Percentiles rank a stretch among this genome's conserved stretches.
Evolutionary conservation across 257 asterid genomes (phyloP).

Genomic region (Echites panduratus): DNA sequence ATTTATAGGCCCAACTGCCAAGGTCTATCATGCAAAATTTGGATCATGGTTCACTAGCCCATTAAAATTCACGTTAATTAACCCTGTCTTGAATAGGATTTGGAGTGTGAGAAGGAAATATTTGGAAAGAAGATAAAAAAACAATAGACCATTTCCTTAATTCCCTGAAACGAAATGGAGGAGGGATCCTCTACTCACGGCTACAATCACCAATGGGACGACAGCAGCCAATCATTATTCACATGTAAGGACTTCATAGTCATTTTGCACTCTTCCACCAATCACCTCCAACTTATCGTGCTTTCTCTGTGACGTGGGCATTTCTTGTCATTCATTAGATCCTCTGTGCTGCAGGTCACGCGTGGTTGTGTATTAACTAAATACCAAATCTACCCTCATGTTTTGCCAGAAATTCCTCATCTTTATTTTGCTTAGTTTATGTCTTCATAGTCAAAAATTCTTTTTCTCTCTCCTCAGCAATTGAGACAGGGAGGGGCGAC

Average conservation of each 20-base stretch:
- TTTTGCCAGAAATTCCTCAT: not conserved
- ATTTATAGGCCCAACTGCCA: too few species aligned
- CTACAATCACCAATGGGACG: not conserved
- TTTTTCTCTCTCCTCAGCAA: not conserved
- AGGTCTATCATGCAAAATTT: too few species aligned
- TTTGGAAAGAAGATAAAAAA: too few species aligned
- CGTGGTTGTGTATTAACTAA: too few species aligned
- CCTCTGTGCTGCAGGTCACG: not conserved
- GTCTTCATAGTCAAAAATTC: not conserved
- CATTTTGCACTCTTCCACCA: not conserved
- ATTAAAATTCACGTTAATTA: not conserved
- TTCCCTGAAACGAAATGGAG: not conserved
- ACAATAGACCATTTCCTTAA: too few species aligned
- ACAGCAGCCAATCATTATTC: not conserved
- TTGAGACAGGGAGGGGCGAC: not conserved
- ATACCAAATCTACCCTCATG: slow-evolving; percentile 1
- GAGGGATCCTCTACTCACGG: not conserved
- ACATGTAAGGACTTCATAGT: not conserved
- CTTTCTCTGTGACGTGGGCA: not conserved
- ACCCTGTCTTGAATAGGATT: too few species aligned
- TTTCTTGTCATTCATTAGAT: not conserved
- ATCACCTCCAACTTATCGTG: not conserved
- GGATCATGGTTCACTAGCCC: not conserved
- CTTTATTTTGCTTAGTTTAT: not conserved
- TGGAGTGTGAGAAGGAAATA: too few species aligned